Conservation (phyloP, 2,329 filamentous ascomycete species). For the Epichloe scottii region DNA sequence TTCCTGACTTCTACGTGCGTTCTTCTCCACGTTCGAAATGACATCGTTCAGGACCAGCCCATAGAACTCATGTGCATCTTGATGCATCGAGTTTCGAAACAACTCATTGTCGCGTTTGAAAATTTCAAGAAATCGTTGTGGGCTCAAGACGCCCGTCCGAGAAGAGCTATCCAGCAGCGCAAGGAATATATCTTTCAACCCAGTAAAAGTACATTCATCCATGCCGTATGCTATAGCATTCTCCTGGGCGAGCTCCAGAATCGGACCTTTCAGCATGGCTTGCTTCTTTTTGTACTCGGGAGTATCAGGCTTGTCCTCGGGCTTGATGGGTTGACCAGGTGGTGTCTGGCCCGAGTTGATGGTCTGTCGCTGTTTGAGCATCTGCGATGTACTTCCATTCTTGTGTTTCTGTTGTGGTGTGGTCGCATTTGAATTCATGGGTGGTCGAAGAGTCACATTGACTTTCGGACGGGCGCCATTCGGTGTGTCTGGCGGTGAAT, state of each 20-base stretch:
- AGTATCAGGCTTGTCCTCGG: slow-evolving; percentile 87
- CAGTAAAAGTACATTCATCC: slow-evolving; percentile 89
- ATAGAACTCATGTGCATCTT: slow-evolving; percentile 95
- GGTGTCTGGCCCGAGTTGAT: slow-evolving; percentile 41
- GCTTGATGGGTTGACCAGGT: slow-evolving; percentile 46
- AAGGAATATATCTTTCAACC: slow-evolving; percentile 91
- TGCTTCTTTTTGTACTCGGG: slow-evolving; percentile 98
- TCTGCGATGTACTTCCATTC: slow-evolving; percentile 41
- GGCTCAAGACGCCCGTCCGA: slow-evolving; percentile 81
- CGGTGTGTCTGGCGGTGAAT: slow-evolving; percentile 56
- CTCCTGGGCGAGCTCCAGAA: slow-evolving; percentile 73
- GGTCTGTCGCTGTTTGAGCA: slow-evolving; percentile 42
- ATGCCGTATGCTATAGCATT: slow-evolving; percentile 75
- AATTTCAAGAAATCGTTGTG: slow-evolving; percentile 85
- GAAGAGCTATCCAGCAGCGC: slow-evolving; percentile 71
- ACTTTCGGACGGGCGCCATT: slow-evolving; percentile 45
- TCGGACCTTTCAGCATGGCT: slow-evolving; percentile 75
- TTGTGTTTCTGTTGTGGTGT: slow-evolving; percentile 33
- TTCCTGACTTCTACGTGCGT: slow-evolving; percentile 53
- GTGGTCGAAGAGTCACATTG: slow-evolving; percentile 48
- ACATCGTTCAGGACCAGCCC: slow-evolving; percentile 93
- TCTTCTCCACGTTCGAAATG: slow-evolving; percentile 85
- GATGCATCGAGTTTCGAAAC: slow-evolving; percentile 95
- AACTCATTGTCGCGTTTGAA: slow-evolving; percentile 92
- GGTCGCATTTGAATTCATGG: slow-evolving; percentile 35